Percentiles rank a stretch among this genome's conserved stretches.
These are phyloP conservation scores for Penicillium sp. DNA, from an alignment of 2,329 filamentous ascomycete species.

Conservation along the genomic window DNA sequence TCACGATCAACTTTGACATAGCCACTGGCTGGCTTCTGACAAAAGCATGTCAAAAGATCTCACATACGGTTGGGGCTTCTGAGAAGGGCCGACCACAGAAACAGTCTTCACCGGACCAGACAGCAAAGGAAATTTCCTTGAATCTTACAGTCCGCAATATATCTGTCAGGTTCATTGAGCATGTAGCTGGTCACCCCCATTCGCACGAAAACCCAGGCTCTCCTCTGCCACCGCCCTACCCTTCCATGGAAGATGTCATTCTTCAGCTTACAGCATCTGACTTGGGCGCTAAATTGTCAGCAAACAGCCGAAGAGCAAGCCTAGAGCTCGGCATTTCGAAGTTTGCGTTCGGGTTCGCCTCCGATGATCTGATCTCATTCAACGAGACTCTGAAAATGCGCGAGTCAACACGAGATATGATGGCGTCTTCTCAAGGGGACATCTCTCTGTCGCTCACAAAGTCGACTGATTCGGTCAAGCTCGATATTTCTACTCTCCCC, in stretches of 20 bases:
- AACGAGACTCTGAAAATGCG: constrained; percentile 48
- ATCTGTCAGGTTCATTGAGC: constrained; percentile 40
- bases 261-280: constrained; percentile 31
- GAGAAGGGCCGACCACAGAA: constrained; percentile 10
- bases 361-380: constrained; percentile 53
- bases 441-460: constrained; percentile 39
- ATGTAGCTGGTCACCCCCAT: constrained; percentile 32
- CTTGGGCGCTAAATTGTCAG: constrained; percentile 25
- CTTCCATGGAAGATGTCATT: constrained; percentile 33
- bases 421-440: constrained; percentile 38
- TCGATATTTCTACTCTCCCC: constrained; percentile 72
- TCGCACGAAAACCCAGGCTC: constrained; percentile 13
- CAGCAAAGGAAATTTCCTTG: constrained; percentile 16
- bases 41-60: constrained; percentile 37
- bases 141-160: constrained; percentile 29
- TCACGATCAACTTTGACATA: constrained; percentile 39
- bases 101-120: constrained; percentile 6
- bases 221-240: constrained; percentile 18
- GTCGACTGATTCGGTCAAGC: constrained; percentile 30
- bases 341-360: constrained; percentile 49
- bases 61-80: constrained; percentile 18
- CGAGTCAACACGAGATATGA: constrained; percentile 44
- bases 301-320: constrained; percentile 22
- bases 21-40: constrained; percentile 42
- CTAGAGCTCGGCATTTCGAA: constrained; percentile 38